Base-by-base conservation (phyloP, 805 yeast species). In the Hermanozyma aechmeae region DNA sequence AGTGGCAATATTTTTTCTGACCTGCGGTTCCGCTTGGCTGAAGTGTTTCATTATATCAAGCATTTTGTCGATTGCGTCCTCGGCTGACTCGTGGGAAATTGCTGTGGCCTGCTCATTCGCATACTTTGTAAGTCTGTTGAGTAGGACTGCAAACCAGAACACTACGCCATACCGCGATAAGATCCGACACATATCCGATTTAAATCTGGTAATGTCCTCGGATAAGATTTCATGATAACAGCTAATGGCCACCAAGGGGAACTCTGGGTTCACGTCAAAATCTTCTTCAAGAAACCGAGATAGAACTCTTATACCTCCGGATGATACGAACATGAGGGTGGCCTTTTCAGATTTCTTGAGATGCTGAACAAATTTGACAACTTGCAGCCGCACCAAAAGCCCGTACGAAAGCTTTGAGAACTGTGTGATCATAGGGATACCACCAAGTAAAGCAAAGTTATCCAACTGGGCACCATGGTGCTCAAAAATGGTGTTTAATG, bases 211-310 rank as follows among this genome's bases (percentile, higher is more conserved):
- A 26, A 63, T 46, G 24, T 55, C 57, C 14, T 51, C 50, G 13
- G 57, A 43, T 26, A 67, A 44, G 3, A 63, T 46, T 16, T 41
- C 50, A 32, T 53, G 51, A 12, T 65, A 50, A 21, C 58, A 47
- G 13, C 61, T 57, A 14, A 65, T 51, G 3, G 65, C 44, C 12
- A 55, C 57, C 7, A 55, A 29, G 2, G 68, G 58, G 31, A 64
- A 53, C 12, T 48, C 53, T 0, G 65, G 68, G 3, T 53, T 43
- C 1, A 48, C 24, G 24, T 57, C 65, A 29, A 58, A 56, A 34
- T 67, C 71, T 30, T 62, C 71, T 31, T 66, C 71, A 3, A 68
- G 53, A 35, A 68, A 62, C 22, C 62, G 60, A 1, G 66, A 43
- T 17, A 68, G 46, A 3, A 67, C 58, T 17, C 59, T 46, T 13